phyloP scores from a whole-genome alignment of 768 basidiomycete species.

The Suillus tomentosus region DNA sequence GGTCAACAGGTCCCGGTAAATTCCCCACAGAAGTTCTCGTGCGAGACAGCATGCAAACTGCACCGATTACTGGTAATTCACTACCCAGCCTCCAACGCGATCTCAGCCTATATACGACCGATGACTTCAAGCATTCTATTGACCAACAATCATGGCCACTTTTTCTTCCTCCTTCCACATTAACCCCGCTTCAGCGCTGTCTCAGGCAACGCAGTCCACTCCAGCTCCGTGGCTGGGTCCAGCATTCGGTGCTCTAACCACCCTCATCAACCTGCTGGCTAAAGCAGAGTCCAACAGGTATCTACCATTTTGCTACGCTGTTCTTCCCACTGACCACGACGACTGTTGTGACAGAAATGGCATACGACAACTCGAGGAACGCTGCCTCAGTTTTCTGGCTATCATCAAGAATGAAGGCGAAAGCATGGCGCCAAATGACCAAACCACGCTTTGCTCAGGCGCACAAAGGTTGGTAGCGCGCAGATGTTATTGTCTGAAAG shows the following conservation, averaged over 20 bases:
- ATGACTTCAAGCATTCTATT: background rate
- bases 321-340: background rate
- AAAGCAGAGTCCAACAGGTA: constrained; percentile 53
- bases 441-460: constrained; percentile 33
- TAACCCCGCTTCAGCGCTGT: background rate
- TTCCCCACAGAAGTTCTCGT: background rate
- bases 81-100: background rate
- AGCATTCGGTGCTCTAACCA: constrained; percentile 42
- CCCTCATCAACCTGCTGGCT: constrained; percentile 48
- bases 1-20: background rate
- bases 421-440: constrained; percentile 27
- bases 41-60: background rate
- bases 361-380: constrained; percentile 46
- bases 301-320: background rate
- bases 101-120: background rate
- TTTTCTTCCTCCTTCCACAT: constrained; percentile 1
- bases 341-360: constrained; percentile 37
- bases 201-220: constrained; percentile 41
- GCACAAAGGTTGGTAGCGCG: constrained; percentile 34
- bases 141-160: background rate
- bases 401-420: constrained; percentile 39
- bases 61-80: background rate
- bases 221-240: constrained; percentile 50
- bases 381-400: constrained; percentile 45
- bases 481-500: background rate